Conservation (phyloP, 345 rosid genomes). For the Microcos paniculata region DNA sequence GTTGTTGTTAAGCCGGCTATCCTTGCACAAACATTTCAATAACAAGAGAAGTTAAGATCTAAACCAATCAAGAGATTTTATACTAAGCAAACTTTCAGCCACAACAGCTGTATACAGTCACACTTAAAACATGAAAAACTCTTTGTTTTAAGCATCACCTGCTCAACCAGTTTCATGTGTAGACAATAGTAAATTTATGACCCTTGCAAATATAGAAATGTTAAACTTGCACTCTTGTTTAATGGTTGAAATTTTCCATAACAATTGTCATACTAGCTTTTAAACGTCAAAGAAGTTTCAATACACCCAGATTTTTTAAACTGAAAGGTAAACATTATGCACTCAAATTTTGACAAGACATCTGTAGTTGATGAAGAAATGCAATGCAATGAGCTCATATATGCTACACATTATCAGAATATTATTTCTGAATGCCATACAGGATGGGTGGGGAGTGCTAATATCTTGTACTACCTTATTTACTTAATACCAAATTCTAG, state of each 20-base stretch:
- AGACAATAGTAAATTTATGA: background rate
- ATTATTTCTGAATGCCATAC: background rate
- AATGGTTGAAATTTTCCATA: background rate
- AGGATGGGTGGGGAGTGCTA: background rate
- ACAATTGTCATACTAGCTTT: background rate
- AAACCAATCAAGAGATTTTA: slow-evolving; percentile 4
- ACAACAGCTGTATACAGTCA: background rate
- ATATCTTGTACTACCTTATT: background rate
- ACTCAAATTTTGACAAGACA: background rate
- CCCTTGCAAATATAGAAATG: background rate
- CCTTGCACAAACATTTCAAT: slow-evolving; percentile 43
- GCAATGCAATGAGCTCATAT: background rate
- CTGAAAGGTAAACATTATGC: background rate
- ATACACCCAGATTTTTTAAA: background rate
- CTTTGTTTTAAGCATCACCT: background rate
- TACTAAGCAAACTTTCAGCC: slow-evolving; percentile 7
- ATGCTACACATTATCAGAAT: background rate
- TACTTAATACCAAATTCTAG: background rate
- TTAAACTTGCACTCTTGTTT: background rate
- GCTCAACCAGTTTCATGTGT: background rate
- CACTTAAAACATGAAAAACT: background rate
- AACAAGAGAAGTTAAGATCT: slow-evolving; percentile 9
- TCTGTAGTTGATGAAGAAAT: background rate
- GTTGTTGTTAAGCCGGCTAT: slow-evolving; percentile 97
- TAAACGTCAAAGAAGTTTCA: background rate